Evolutionary conservation across 1,284 basidiomycete genomes (phyloP), one percentile per base, ranked within the genome.

Genomic region (Serendipita sp.): DNA sequence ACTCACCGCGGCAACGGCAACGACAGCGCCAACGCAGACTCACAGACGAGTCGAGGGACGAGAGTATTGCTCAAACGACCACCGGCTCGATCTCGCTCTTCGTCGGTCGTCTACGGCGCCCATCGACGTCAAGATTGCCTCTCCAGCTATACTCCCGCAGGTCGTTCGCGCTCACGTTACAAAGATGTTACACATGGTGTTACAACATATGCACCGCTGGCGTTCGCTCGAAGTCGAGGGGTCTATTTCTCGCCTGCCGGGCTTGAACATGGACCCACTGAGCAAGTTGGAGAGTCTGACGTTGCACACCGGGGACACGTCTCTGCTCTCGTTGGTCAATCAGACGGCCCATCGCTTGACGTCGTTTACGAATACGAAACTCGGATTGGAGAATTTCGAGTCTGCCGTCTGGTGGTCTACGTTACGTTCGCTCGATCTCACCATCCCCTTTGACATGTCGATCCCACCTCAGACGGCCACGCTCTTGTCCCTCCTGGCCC

Each of bases 151-250:
- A 17, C 32, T 58, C 3, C 53, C 53, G 53, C n/a, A 22, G 0
- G 53, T 58, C 10, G 53, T 58, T 22, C 53, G 53, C 10, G 53
- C 53, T 6, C 53, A 58, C 2, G 2, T 58, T n/a, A n/a, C 30
- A 1, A n/a, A 4, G 15, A 58, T 58, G 53, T 26, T 58, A 17
- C 53, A 58, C 30, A 17, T 58, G 22, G 30, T 58, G 8, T 58
- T 32, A 10, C 53, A 58, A 32, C 53, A 35, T 32, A 58, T 58
- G 53, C 22, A 34, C n/a, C 53, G 53, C 53, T 58, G 53, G 53
- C 15, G n/a, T 10, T 58, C 53, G 26, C 32, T 58, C 26, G 53
- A 58, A 10, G 32, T 58, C 32, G 53, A 58, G 8, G 53, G 53
- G 1, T 29, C 53, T 1, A 58, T 58, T 34, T 58, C 53, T 35